Conservation (phyloP, 2,329 filamentous ascomycete genomes). For the Pseudogymnoascus sp. region DNA sequence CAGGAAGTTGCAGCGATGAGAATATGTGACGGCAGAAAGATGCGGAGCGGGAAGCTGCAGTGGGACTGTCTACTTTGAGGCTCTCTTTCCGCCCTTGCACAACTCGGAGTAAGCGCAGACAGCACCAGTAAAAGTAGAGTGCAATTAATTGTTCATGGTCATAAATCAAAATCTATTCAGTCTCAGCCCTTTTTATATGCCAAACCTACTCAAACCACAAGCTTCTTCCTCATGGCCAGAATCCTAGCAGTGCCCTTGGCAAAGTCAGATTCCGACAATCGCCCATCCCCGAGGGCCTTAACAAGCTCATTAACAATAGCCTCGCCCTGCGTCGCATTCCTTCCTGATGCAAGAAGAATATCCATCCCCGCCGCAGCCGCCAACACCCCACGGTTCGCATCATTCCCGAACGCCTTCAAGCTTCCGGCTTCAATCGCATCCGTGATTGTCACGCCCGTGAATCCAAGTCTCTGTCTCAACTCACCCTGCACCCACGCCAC, state of each 20-base stretch:
- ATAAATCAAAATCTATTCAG: background rate
- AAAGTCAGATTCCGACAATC: background rate
- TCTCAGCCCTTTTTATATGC: background rate
- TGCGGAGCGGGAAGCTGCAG: background rate
- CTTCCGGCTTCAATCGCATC: constrained; percentile 27
- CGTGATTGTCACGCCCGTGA: constrained; percentile 26
- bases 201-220: background rate
- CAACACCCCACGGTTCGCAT: constrained; percentile 21
- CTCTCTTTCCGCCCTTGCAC: background rate
- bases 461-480: constrained; percentile 22
- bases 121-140: background rate
- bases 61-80: background rate
- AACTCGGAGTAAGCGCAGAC: no score
- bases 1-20: background rate
- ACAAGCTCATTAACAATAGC: constrained; percentile 3
- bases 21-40: background rate
- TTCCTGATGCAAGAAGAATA: constrained; percentile 24
- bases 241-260: background rate
- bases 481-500: constrained; percentile 23
- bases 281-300: background rate
- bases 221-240: constrained; percentile 4
- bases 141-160: background rate
- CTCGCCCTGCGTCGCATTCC: constrained; percentile 25
- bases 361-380: constrained; percentile 27
- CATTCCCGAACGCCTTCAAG: constrained; percentile 21